Percentiles rank a stretch among this genome's conserved stretches.
Conservation (phyloP, 192 early-diverging fungal species). For the Dissophora globulifera region DNA sequence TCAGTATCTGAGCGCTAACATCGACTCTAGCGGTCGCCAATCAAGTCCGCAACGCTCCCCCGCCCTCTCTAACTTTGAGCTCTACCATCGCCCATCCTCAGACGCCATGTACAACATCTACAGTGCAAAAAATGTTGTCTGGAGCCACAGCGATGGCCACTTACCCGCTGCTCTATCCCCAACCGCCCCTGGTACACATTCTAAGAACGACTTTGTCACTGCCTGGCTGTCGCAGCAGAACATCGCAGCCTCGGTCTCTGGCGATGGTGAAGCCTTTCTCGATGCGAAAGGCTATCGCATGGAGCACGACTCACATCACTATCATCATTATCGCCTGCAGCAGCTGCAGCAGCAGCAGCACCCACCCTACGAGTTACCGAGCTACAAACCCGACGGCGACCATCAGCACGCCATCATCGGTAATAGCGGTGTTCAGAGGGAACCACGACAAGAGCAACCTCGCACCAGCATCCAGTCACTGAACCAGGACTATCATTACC, state of each 20-base stretch:
- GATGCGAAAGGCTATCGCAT: too few species aligned
- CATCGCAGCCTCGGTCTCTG: not conserved
- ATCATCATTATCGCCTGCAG: too few species aligned
- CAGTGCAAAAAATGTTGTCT: not conserved
- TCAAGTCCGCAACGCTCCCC: slow-evolving; percentile 11
- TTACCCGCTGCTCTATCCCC: too few species aligned
- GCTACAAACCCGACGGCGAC: not conserved
- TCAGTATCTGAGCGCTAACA: too few species aligned
- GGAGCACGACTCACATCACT: too few species aligned
- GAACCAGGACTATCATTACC: not conserved
- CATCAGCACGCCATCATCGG: slow-evolving; percentile 17
- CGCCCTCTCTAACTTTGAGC: slow-evolving; percentile 8
- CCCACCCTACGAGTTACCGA: not conserved
- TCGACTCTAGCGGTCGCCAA: slow-evolving; percentile 6
- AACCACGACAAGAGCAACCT: slow-evolving; percentile 25
- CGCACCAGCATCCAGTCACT: slow-evolving; percentile 1
- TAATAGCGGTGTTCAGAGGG: slow-evolving; percentile 33
- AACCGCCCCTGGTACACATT: too few species aligned
- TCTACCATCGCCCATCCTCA: not conserved
- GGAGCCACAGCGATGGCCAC: slow-evolving; percentile 39
- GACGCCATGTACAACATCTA: slow-evolving; percentile 13
- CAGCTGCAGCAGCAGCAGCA: slow-evolving; percentile 1
- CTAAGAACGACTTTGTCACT: slow-evolving; percentile 24
- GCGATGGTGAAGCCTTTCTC: not conserved
- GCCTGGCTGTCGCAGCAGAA: slow-evolving; percentile 37